A percentile compares a stretch with the other conserved stretches of the same genome.
These are phyloP conservation scores for Alternaria angustiovoidea DNA, from an alignment of 2,329 filamentous ascomycete species.

Conservation along the genomic window DNA sequence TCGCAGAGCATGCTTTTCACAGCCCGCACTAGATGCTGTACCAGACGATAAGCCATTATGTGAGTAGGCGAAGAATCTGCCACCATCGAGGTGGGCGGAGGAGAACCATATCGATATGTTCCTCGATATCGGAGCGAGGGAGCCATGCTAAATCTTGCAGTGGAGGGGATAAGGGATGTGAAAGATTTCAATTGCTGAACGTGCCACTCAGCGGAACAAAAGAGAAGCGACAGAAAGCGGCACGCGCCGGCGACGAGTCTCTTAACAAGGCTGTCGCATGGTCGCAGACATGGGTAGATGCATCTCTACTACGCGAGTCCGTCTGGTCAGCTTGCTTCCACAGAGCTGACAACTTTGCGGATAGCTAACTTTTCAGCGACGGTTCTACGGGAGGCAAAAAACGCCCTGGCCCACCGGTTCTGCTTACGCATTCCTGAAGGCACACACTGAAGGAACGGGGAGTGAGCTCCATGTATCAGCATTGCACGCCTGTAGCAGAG, in stretches of 20 bases:
- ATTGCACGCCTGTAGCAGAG: too few species aligned
- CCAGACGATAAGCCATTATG: not conserved
- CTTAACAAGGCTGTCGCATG: not conserved
- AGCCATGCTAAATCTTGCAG: not conserved
- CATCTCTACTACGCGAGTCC: too few species aligned
- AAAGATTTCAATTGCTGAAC: not conserved
- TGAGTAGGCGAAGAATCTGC: not conserved
- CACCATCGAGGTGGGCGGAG: not conserved
- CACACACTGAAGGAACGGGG: too few species aligned
- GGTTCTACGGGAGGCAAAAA: too few species aligned
- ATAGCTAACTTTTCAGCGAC: too few species aligned
- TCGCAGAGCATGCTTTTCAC: not conserved
- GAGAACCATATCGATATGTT: not conserved
- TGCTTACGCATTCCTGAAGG: too few species aligned
- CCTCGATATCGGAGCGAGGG: not conserved
- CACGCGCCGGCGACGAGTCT: not conserved
- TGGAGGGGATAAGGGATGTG: not conserved
- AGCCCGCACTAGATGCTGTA: not conserved
- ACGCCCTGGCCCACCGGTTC: too few species aligned
- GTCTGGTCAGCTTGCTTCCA: too few species aligned
- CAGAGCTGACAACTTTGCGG: too few species aligned
- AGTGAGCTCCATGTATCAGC: too few species aligned
- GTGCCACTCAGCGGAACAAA: too few species aligned
- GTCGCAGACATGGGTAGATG: not conserved
- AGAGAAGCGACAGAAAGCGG: too few species aligned